A percentile compares a stretch with the other conserved stretches of the same genome.
Evolutionary conservation across 805 yeast species (phyloP).

Genomic region (Monosporozyma aerobia): DNA sequence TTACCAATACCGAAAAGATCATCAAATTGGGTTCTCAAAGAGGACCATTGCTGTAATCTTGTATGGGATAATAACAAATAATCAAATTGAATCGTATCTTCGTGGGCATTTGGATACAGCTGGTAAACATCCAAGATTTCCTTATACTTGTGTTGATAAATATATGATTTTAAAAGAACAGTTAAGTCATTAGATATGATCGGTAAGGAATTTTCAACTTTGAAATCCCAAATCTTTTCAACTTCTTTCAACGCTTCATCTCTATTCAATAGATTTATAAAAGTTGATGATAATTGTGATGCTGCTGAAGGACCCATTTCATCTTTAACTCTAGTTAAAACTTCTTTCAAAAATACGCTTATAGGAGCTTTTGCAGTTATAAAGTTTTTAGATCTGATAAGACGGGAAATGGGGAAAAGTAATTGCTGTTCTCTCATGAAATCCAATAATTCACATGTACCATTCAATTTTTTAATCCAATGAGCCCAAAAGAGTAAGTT

Average conservation of each 20-base stretch:
- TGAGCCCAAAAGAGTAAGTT: conserved; percentile 18
- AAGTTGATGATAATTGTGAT: conserved; percentile 25
- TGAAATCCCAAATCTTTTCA: conserved; percentile 28
- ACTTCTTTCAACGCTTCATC: conserved; percentile 7
- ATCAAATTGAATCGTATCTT: conserved; percentile 38
- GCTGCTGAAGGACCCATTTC: conserved; percentile 16
- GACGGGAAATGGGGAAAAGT: conserved; percentile 13
- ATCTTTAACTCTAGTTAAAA: conserved; percentile 8
- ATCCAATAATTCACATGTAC: conserved; percentile 21
- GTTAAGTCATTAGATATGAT: conserved; percentile 17
- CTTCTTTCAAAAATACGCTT: not conserved
- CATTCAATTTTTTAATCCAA: conserved; percentile 18
- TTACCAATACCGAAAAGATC: conserved; percentile 44
- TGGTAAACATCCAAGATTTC: conserved; percentile 32
- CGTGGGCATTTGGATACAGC: conserved; percentile 33
- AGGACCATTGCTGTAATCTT: conserved; percentile 40
- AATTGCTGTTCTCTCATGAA: conserved; percentile 14
- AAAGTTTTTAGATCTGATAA: conserved; percentile 6
- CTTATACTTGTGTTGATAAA: conserved; percentile 13
- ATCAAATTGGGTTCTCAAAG: conserved; percentile 49
- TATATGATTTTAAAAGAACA: conserved; percentile 17
- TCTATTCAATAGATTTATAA: conserved; percentile 14
- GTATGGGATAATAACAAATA: conserved; percentile 39
- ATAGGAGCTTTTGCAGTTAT: not conserved
- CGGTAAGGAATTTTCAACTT: conserved; percentile 14